These are phyloP conservation scores for Hanseniaspora guilliermondii DNA, from an alignment of 805 yeast species.

Conservation along the genomic window DNA sequence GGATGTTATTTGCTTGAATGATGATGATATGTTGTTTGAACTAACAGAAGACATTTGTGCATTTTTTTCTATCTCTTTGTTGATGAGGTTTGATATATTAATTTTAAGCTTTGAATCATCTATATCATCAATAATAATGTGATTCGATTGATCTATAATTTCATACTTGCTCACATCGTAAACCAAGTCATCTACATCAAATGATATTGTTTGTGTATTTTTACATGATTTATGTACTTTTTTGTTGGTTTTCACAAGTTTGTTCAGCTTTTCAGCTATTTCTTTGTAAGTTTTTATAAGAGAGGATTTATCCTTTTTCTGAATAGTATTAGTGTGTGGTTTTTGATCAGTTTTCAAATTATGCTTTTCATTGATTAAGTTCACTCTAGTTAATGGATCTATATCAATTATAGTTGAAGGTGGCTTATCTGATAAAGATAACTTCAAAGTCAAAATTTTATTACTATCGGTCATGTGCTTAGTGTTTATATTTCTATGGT, in stretches of 20 bases:
- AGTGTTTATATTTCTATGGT: background rate
- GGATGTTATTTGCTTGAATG: background rate
- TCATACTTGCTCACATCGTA: background rate
- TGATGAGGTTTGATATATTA: constrained; percentile 10
- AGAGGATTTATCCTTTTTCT: background rate
- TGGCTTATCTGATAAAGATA: background rate
- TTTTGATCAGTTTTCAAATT: background rate
- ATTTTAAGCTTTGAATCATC: constrained; percentile 7
- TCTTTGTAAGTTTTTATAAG: background rate
- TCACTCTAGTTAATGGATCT: constrained; percentile 9
- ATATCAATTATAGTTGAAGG: background rate
- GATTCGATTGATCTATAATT: background rate
- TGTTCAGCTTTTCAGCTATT: background rate
- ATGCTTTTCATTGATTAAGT: background rate
- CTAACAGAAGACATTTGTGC: background rate
- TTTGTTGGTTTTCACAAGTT: background rate
- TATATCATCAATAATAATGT: constrained; percentile 6
- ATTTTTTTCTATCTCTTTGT: constrained; percentile 9
- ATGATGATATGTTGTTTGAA: background rate
- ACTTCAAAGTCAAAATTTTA: background rate
- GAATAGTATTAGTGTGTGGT: background rate
- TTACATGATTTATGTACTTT: background rate
- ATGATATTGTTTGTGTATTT: background rate
- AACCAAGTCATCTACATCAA: background rate
- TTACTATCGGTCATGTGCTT: background rate